Evolutionary conservation across 495 filamentous ascomycete species (phyloP).

Genomic region (Evernia prunastri): DNA sequence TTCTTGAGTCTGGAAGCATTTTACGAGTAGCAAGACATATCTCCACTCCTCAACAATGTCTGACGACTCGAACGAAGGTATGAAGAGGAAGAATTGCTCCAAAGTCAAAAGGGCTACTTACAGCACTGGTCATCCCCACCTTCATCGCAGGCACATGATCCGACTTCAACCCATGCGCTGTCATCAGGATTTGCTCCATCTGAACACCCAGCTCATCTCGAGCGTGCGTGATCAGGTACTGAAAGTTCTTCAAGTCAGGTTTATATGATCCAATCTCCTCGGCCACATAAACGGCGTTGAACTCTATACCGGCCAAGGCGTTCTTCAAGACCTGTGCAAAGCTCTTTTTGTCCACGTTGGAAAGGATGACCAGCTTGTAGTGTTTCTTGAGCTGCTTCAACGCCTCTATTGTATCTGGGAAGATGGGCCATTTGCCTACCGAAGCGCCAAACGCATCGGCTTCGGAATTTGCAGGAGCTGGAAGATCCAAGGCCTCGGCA

Average conservation of each 20-base stretch:
- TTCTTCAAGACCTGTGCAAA: constrained; percentile 49
- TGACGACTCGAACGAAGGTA: background rate
- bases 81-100: background rate
- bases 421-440: constrained; percentile 56
- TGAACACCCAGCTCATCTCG: constrained; percentile 49
- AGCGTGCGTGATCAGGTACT: constrained; percentile 52
- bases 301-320: constrained; percentile 44
- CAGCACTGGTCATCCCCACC: constrained; percentile 52
- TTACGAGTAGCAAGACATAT: background rate
- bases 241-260: constrained; percentile 60
- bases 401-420: constrained; percentile 57
- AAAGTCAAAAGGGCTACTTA: background rate
- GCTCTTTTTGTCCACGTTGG: constrained; percentile 62
- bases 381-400: constrained; percentile 48
- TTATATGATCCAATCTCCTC: constrained; percentile 73
- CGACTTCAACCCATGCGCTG: constrained; percentile 61
- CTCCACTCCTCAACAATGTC: background rate
- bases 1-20: background rate
- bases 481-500: constrained; percentile 37
- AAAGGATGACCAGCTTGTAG: constrained; percentile 66
- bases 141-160: constrained; percentile 65
- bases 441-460: constrained; percentile 44
- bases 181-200: constrained; percentile 54
- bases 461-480: constrained; percentile 31
- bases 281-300: constrained; percentile 68